A percentile compares a stretch with the other conserved stretches of the same genome.
Conservation (phyloP, 805 yeast species). For the Ogataea angusta region DNA sequence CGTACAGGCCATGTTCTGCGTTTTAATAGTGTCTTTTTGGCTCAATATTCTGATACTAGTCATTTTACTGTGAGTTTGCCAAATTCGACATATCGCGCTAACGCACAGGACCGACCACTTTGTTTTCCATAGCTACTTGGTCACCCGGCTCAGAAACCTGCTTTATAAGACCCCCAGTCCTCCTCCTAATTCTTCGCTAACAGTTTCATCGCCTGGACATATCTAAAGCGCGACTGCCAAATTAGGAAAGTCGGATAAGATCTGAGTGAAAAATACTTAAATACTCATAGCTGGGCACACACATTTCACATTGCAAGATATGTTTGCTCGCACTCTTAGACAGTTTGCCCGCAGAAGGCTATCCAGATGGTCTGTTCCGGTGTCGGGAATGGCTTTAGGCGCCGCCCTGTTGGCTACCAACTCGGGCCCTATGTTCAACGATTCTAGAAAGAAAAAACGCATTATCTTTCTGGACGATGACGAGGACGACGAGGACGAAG, state of each 20-base stretch:
- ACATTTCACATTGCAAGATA: background rate
- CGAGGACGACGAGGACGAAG: slow-evolving; percentile 26
- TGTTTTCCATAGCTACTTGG: slow-evolving; percentile 9
- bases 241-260: slow-evolving; percentile 14
- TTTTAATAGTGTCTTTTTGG: slow-evolving; percentile 12
- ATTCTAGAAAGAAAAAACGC: slow-evolving; percentile 17
- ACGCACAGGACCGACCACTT: slow-evolving; percentile 14
- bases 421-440: slow-evolving; percentile 14
- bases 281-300: background rate
- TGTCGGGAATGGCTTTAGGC: slow-evolving; percentile 10
- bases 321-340: slow-evolving; percentile 6
- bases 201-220: slow-evolving; percentile 8
- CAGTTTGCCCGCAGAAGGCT: background rate
- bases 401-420: background rate
- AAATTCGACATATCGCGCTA: background rate
- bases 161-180: slow-evolving; percentile 6
- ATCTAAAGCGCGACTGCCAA: slow-evolving; percentile 10
- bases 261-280: slow-evolving; percentile 1
- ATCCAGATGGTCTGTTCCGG: background rate
- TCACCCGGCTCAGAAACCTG: slow-evolving; percentile 2
- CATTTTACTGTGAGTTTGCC: slow-evolving; percentile 14
- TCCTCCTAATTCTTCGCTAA: slow-evolving; percentile 12
- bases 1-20: slow-evolving; percentile 11
- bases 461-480: slow-evolving; percentile 27
- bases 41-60: slow-evolving; percentile 15